Conservation (phyloP, 1,139 yeast species). For the Pichia cactophila region DNA sequence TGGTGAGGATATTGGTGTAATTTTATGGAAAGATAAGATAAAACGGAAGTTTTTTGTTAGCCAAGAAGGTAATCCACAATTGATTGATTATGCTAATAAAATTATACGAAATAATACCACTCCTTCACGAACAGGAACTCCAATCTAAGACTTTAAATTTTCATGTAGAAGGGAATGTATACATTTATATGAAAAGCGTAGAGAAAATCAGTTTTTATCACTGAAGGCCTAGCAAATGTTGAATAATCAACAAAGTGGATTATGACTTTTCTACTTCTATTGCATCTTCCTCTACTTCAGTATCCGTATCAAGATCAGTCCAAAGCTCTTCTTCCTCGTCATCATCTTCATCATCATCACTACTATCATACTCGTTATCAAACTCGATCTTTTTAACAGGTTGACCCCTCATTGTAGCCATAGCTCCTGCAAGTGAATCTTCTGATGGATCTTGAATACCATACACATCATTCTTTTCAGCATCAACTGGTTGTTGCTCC, state of each 20-base stretch:
- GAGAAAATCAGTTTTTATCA: too few species aligned
- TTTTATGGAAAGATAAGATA: conserved; percentile 74
- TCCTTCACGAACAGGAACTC: conserved; percentile 10
- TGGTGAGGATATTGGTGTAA: conserved; percentile 85
- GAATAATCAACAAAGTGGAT: neutral
- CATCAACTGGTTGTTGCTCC: conserved; percentile 40
- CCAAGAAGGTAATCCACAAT: conserved; percentile 80
- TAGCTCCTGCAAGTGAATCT: conserved; percentile 58
- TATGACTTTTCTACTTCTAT: conserved; percentile 2
- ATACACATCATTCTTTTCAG: conserved; percentile 36
- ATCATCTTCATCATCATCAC: conserved; percentile 36
- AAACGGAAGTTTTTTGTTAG: conserved; percentile 71
- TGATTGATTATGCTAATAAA: conserved; percentile 78
- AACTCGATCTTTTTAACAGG: conserved; percentile 31
- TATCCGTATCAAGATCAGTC: conserved; percentile 30
- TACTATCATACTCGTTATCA: conserved; percentile 29
- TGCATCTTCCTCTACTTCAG: conserved; percentile 28
- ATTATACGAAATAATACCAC: conserved; percentile 30
- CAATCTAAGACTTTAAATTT: conserved; percentile 2
- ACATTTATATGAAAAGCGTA: too few species aligned
- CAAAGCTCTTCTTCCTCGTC: conserved; percentile 43
- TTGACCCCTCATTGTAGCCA: conserved; percentile 54
- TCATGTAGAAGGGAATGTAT: neutral
- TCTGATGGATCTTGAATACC: conserved; percentile 62
- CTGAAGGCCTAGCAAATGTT: neutral